phyloP scores from a whole-genome alignment of 176 grass and related monocot genomes.

The Hordeum marinum region DNA sequence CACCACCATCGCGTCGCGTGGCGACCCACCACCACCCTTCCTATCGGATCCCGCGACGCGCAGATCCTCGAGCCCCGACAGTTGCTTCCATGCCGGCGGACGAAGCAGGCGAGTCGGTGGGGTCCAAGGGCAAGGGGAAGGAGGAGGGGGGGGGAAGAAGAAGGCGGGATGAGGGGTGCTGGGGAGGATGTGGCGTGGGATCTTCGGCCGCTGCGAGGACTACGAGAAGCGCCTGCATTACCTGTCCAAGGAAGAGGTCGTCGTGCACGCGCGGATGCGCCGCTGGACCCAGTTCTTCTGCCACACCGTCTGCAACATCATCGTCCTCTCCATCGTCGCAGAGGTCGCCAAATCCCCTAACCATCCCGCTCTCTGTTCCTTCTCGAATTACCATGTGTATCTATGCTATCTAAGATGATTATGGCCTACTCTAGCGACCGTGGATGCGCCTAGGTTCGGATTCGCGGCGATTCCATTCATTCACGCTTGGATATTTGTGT shows the following conservation, averaged over 20 bases:
- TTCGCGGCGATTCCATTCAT: not conserved
- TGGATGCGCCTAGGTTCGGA: not conserved
- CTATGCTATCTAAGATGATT: not conserved
- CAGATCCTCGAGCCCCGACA: slow-evolving; percentile 30
- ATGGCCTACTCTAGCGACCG: not conserved
- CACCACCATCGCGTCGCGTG: not conserved
- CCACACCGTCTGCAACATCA: slow-evolving; percentile 60
- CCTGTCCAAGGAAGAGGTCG: slow-evolving; percentile 96
- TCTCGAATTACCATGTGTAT: not conserved
- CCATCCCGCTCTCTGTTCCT: not conserved
- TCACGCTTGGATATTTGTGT: not conserved
- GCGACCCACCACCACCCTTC: not conserved
- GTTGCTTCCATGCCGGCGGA: slow-evolving; percentile 36
- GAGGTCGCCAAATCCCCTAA: slow-evolving; percentile 38
- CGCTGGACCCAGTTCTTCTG: slow-evolving; percentile 66
- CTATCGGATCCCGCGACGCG: slow-evolving; percentile 32
- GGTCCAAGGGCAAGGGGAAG: not conserved
- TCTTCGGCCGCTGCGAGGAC: slow-evolving; percentile 82
- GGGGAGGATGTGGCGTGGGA: slow-evolving; percentile 52
- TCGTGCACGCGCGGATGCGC: slow-evolving; percentile 79
- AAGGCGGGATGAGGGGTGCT: slow-evolving; percentile 45
- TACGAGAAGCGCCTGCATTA: slow-evolving; percentile 93
- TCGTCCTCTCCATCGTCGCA: slow-evolving; percentile 61
- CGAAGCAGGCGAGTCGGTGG: not conserved
- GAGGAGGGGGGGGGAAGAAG: not conserved